Conservation (phyloP, 176 grass and related monocot genomes). For the Aegilops speltoides region DNA sequence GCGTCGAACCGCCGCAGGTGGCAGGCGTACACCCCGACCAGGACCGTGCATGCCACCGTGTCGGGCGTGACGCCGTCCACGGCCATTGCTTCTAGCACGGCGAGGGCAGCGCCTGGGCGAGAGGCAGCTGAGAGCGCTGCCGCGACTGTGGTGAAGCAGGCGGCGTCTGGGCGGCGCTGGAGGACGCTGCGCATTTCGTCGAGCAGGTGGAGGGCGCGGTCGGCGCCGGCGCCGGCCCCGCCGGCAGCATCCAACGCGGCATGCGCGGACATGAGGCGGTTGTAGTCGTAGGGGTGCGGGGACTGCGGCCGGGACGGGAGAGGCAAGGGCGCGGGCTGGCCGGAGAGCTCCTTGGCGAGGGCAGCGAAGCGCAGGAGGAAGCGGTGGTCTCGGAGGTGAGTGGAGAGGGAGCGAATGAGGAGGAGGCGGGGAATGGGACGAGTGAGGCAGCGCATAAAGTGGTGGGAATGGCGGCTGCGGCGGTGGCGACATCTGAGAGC, state of each 20-base stretch:
- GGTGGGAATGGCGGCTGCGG: not conserved
- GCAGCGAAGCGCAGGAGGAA: conserved; percentile 56
- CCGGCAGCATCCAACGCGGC: not conserved
- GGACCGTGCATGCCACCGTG: conserved; percentile 56
- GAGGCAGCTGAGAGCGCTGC: conserved; percentile 43
- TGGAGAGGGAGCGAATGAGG: conserved; percentile 21
- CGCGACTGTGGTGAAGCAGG: conserved; percentile 72
- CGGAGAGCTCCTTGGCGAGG: conserved; percentile 68
- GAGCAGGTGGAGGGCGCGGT: conserved; percentile 70
- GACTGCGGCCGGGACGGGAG: conserved; percentile 42
- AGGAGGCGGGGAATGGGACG: conserved; percentile 18
- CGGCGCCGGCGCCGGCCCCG: not conserved
- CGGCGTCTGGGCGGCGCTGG: conserved; percentile 56
- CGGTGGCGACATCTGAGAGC: conserved; percentile 47
- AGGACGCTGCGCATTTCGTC: conserved; percentile 73
- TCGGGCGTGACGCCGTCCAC: conserved; percentile 47
- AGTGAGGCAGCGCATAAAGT: conserved; percentile 35
- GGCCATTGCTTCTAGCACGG: conserved; percentile 59
- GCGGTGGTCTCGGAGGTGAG: conserved; percentile 18
- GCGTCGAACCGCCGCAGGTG: conserved; percentile 44
- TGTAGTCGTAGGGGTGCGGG: conserved; percentile 86
- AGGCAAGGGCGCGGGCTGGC: not conserved
- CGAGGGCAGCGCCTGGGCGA: conserved; percentile 37
- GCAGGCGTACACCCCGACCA: conserved; percentile 77
- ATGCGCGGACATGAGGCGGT: conserved; percentile 70